Base-by-base conservation (phyloP, 129 eudicot species). In the Tagetes erecta region DNA sequence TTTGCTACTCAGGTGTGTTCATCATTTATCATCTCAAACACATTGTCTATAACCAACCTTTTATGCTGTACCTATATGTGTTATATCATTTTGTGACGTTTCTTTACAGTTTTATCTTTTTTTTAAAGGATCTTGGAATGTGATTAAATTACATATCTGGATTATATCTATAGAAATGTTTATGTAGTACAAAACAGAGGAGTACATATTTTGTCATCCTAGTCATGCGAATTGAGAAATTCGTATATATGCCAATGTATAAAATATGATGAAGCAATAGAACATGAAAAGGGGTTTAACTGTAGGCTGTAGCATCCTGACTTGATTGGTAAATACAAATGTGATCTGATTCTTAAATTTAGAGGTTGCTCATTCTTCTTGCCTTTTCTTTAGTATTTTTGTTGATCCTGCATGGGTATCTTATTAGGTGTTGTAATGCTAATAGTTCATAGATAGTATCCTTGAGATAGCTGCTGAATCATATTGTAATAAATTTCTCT, bases 1-100 rank as follows among this genome's bases (percentile, higher is more conserved):
- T 89, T 83, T 84, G 97, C 92, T 49, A 71, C 89, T 59, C 97
- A 92, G 97, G 97, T 92, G 64, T 35, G 79, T 75, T 74, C 67
- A 50, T 71, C 51, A 33, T 66, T 14, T 35, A 37, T 41, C 47
- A 44, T 71, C 35, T 71, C 33, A 20, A 20, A 20, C 27, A 20
- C 36, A 10, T 34, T 71, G 67, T 57, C 49, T 46, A 60, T 7
- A 0, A 45, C 38, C 70, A 34, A 39, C 47, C 70, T 44, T 46
- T 70, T 60, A 46, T 11, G 20, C 12, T 39, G 31, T 33, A 67
- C 45, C 33, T 36, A 36, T 55, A 67, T 55, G 59, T 5, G 60
- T 45, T 60, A 73, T 42, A 57, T 58, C 5, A 34, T 2, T 42
- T 4, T 5, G 8, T 42, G 31, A 58, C 44, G 68, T 58, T 57